Base-by-base conservation (phyloP, 495 filamentous ascomycete genomes). In the Aspergillus haitiensis region DNA sequence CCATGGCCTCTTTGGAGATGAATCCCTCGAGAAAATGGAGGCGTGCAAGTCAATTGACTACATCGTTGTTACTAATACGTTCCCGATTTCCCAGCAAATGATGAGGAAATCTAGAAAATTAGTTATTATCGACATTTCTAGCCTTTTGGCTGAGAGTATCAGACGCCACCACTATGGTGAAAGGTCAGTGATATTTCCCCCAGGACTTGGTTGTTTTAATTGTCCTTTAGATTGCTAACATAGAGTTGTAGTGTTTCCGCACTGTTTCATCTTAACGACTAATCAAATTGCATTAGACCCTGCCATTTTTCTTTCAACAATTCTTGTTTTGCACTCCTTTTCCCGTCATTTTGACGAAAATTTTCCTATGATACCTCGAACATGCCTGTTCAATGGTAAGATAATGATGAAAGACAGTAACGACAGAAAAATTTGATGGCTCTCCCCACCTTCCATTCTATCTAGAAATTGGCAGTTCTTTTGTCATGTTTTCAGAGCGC, bases 41-140 rank as follows among this genome's bases (percentile, higher is more conserved):
- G 84, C 83, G 31, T 97, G 94, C 76, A 84, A 91, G 40, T 95
- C 90, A 66, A 98, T 98, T 69, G 87, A 98, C 70, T 78, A 86
- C 61, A 93, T 98, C 62, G 88, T 98, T 45, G 94, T 98, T 60
- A 98, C 94, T 27, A 96, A 98, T 76, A 92, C 92, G 42, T 97
- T 97, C 71, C 94, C 94, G 7, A 95, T 98, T 61, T 78, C 85
- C 13, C 82, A 84, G 48, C 82, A 88, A 61, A 86, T 88, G 75
- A 74, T 84, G 15, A 83, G 78, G 53, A 82, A 82, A 45, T 82
- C 84, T 35, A 91, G 83, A 78, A 98, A 98, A 78, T 80, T 98
- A 70, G 84, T 92, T 55, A 81, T 96, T 15, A 84, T 98, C 58
- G 92, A 96, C 66, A 81, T 98, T 32, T 94, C 91, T 45, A 89